Conservation (phyloP, 1,139 yeast genomes). For the Hemisphaericaspora xylanilytica region DNA sequence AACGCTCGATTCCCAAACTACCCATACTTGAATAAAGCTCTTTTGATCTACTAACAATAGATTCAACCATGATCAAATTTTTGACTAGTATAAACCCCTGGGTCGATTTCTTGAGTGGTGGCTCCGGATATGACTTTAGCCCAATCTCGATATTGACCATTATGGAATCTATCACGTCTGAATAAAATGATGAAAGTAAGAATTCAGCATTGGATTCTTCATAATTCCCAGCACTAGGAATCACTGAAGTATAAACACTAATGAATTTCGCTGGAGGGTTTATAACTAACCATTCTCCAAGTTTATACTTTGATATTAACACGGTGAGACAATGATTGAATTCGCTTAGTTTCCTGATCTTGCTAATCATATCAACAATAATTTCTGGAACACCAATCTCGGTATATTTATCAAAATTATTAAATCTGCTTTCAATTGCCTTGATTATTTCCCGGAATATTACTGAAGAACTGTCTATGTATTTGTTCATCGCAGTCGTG, state of each 20-base stretch:
- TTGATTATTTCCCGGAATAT: slow-evolving; percentile 58
- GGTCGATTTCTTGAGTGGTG: slow-evolving; percentile 39
- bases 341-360: slow-evolving; percentile 63
- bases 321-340: slow-evolving; percentile 53
- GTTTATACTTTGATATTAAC: slow-evolving; percentile 50
- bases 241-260: slow-evolving; percentile 47
- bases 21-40: slow-evolving; percentile 56
- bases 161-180: slow-evolving; percentile 75
- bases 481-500: slow-evolving; percentile 16
- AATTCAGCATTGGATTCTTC: slow-evolving; percentile 44
- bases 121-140: slow-evolving; percentile 31
- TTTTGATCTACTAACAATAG: slow-evolving; percentile 62
- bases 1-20: slow-evolving; percentile 59
- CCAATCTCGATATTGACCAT: slow-evolving; percentile 57
- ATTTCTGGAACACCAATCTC: slow-evolving; percentile 71
- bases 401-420: slow-evolving; percentile 30
- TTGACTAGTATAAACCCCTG: slow-evolving; percentile 73
- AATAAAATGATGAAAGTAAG: slow-evolving; percentile 60
- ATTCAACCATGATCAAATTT: slow-evolving; percentile 73
- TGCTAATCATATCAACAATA: slow-evolving; percentile 63
- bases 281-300: slow-evolving; percentile 71
- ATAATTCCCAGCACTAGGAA: slow-evolving; percentile 27
- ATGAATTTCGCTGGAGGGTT: slow-evolving; percentile 52
- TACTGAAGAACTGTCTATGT: slow-evolving; percentile 24
- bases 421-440: slow-evolving; percentile 53